Evolutionary conservation across 2,329 filamentous ascomycete genomes (phyloP).

Genomic region (Aspergillus awamori): DNA sequence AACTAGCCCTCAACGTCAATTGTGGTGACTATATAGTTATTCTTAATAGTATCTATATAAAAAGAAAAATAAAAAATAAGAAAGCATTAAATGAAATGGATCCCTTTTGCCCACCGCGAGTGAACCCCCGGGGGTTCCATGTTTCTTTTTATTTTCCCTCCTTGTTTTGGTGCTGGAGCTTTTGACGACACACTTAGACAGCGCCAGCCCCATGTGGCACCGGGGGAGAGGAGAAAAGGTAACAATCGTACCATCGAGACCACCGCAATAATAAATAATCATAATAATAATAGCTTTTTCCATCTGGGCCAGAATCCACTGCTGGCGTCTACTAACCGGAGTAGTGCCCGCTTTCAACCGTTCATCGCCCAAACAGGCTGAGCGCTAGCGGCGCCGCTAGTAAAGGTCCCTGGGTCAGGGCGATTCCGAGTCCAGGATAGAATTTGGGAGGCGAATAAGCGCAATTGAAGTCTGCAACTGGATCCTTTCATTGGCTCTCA

Average conservation of each 20-base stretch:
- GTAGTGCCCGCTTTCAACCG: slow-evolving; percentile 9
- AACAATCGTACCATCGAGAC: slow-evolving; percentile 1
- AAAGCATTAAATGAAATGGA: no score
- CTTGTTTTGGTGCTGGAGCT: neutral
- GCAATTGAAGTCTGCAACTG: slow-evolving; percentile 3
- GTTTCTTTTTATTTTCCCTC: neutral
- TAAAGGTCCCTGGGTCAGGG: slow-evolving; percentile 13
- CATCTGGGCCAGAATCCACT: slow-evolving; percentile 10
- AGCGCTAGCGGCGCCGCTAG: slow-evolving; percentile 18
- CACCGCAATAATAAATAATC: slow-evolving; percentile 2
- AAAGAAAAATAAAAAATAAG: no score
- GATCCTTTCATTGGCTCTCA: neutral
- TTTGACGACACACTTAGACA: neutral
- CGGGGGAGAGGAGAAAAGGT: neutral
- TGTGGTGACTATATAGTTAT: no score
- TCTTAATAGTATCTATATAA: no score
- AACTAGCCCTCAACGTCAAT: no score
- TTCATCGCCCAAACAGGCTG: slow-evolving; percentile 14
- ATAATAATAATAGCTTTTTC: slow-evolving; percentile 4
- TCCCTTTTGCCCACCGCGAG: no score
- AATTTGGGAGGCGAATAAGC: slow-evolving; percentile 9
- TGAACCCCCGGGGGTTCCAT: neutral
- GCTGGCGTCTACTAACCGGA: neutral
- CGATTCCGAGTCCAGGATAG: slow-evolving; percentile 12
- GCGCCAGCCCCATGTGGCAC: slow-evolving; percentile 1